Evolutionary conservation across 495 filamentous ascomycete species (phyloP), one percentile per base, ranked within the genome.

Genomic region (Xylaria flabelliformis): DNA sequence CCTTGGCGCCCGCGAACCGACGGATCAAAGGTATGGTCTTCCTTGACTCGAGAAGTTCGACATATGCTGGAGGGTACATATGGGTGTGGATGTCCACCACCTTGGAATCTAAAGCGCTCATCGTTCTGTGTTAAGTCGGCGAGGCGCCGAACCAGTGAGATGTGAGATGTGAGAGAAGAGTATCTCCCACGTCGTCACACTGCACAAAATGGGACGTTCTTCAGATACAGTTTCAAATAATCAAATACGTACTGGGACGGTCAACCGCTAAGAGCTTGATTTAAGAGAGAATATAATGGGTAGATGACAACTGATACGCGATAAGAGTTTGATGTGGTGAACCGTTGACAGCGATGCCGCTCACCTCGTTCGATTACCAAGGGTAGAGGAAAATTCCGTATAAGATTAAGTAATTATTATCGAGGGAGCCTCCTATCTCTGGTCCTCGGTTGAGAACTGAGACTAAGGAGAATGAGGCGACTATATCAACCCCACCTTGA

Each of bases 71-170:
- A 0, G 94, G 93, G 80, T 98, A 97, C 83, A 98, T 90, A 85
- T 98, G 95, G 15, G 95, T 97, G 84, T 98, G 95, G 76, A 98
- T 88, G 81, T 98, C 95, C 56, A 97, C 92, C 46, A 94, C 85
- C 32, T 77, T 77, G 51, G 26, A 29, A 44, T 61, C 50, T 48
- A 70, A 64, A 21, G 74, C 73, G 21, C 48, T 67, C 77, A 80
- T 77, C 29, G 26, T 75, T 26, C 24, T 29, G 17, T 56, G n/a
- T 15, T 10, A 17, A 56, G n/a, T 41, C 17, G 56, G 32, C 32
- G 32, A 8, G 56, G 26, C 9, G 58, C 46, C 29, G 26, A 29
- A 13, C 34, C 1, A 55, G 24, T 8, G 12, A 32, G 41, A 46
- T 64, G 21, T 36, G 12, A 36, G 44, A 21, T 64, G 21, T 36